These are phyloP conservation scores for Aspergillus sclerotialis DNA, from an alignment of 2,329 filamentous ascomycete genomes.

Conservation along the genomic window DNA sequence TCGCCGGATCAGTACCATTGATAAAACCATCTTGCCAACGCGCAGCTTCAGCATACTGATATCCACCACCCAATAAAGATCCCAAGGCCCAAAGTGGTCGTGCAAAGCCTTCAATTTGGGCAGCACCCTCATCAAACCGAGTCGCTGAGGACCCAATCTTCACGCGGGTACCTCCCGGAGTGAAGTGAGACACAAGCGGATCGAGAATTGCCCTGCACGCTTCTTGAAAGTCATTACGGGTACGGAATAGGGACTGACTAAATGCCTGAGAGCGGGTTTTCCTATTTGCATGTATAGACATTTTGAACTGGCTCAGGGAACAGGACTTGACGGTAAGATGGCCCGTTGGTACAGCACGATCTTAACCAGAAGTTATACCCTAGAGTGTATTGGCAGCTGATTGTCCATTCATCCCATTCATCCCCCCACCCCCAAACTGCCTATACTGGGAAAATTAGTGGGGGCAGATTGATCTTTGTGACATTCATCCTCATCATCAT, in stretches of 20 bases:
- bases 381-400: too few species aligned
- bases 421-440: too few species aligned
- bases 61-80: constrained; percentile 61
- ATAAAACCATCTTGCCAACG: constrained; percentile 66
- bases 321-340: too few species aligned
- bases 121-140: constrained; percentile 68
- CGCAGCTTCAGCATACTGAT: constrained; percentile 55
- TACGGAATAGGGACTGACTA: constrained; percentile 19
- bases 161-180: constrained; percentile 57
- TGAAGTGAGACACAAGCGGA: constrained; percentile 66
- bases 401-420: too few species aligned
- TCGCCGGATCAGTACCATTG: constrained; percentile 63
- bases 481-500: too few species aligned
- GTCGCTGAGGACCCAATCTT: constrained; percentile 66
- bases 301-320: constrained; percentile 9
- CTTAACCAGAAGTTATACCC: too few species aligned
- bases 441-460: too few species aligned
- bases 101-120: constrained; percentile 69
- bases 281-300: constrained; percentile 25
- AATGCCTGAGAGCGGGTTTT: constrained; percentile 22
- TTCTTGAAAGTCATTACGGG: constrained; percentile 43
- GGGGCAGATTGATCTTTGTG: too few species aligned
- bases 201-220: constrained; percentile 60
- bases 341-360: too few species aligned
- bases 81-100: constrained; percentile 71